Percentiles rank a stretch among this genome's conserved stretches.
Evolutionary conservation across 2,329 filamentous ascomycete species (phyloP).

Genomic region (Intubia oerlemansii): DNA sequence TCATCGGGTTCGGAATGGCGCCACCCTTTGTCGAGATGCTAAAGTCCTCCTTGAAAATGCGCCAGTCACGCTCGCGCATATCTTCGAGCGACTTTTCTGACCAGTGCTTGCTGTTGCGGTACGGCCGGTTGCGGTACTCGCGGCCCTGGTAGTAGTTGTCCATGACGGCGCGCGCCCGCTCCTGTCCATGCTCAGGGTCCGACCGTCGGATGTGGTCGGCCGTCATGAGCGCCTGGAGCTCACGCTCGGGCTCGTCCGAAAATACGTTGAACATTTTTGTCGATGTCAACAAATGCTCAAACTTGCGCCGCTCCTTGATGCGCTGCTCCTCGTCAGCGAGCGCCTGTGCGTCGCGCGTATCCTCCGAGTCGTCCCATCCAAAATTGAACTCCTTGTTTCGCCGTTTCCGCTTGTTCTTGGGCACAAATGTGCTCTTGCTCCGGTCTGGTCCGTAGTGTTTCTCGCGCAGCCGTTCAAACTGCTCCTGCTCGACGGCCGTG

Average conservation of each 20-base stretch:
- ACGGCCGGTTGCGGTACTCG: constrained; percentile 51
- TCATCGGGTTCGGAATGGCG: constrained; percentile 85
- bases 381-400: constrained; percentile 98
- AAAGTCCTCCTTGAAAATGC: constrained; percentile 98
- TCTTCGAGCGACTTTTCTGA: constrained; percentile 78
- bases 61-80: constrained; percentile 96
- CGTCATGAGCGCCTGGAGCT: constrained; percentile 6
- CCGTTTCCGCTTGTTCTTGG: constrained; percentile 83
- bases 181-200: constrained; percentile 54
- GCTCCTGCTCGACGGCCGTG: constrained; percentile 34
- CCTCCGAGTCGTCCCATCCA: constrained; percentile 88
- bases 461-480: constrained; percentile 53
- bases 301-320: constrained; percentile 49
- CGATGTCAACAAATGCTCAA: constrained; percentile 4
- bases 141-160: constrained; percentile 66
- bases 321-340: constrained; percentile 15
- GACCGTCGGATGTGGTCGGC: constrained; percentile 25
- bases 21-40: constrained; percentile 91
- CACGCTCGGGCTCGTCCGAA: constrained; percentile 6
- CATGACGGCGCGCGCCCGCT: constrained; percentile 59
- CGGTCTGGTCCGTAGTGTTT: constrained; percentile 84
- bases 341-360: constrained; percentile 40
- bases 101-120: constrained; percentile 72
- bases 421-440: constrained; percentile 67
- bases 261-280: constrained; percentile 5